Evolutionary conservation across 1,284 basidiomycete species (phyloP).

Genomic region (Ustilago trichophora): DNA sequence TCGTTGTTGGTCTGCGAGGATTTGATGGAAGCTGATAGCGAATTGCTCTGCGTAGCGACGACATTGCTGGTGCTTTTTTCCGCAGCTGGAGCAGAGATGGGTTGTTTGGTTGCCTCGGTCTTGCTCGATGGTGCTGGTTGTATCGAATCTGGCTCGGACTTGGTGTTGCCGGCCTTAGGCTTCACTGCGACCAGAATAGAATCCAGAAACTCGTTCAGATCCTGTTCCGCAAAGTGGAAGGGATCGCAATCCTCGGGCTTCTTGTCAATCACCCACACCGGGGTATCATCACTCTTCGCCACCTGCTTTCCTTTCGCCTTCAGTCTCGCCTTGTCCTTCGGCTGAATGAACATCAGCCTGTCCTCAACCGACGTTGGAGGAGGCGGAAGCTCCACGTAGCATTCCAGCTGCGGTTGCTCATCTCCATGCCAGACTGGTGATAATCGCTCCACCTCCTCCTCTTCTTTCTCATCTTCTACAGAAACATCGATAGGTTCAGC

Average conservation of each 20-base stretch:
- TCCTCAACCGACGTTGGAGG: slow-evolving; percentile 3
- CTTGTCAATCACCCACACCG: slow-evolving; percentile 8
- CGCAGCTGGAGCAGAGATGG: too few species aligned
- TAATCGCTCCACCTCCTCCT: neutral
- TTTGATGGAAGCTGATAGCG: neutral
- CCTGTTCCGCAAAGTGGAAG: slow-evolving; percentile 15
- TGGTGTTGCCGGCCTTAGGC: slow-evolving; percentile 4
- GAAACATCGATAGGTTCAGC: neutral
- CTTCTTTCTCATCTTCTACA: too few species aligned
- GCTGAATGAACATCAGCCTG: slow-evolving; percentile 15
- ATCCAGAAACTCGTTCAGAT: slow-evolving; percentile 3
- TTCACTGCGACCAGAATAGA: slow-evolving; percentile 9
- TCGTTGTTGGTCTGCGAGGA: neutral
- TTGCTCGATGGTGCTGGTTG: too few species aligned
- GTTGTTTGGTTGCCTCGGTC: too few species aligned
- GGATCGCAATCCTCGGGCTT: slow-evolving; percentile 7
- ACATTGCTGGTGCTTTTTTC: too few species aligned
- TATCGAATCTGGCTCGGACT: too few species aligned
- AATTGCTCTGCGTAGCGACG: neutral
- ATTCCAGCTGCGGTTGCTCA: neutral
- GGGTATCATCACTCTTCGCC: slow-evolving; percentile 2
- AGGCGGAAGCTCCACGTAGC: slow-evolving; percentile 27
- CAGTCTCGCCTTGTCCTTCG: neutral
- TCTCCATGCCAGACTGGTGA: slow-evolving; percentile 8
- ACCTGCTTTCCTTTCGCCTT: slow-evolving; percentile 12